These are phyloP conservation scores for Wickerhamiella vanderwaltii DNA, from an alignment of 805 yeast species.

Conservation along the genomic window DNA sequence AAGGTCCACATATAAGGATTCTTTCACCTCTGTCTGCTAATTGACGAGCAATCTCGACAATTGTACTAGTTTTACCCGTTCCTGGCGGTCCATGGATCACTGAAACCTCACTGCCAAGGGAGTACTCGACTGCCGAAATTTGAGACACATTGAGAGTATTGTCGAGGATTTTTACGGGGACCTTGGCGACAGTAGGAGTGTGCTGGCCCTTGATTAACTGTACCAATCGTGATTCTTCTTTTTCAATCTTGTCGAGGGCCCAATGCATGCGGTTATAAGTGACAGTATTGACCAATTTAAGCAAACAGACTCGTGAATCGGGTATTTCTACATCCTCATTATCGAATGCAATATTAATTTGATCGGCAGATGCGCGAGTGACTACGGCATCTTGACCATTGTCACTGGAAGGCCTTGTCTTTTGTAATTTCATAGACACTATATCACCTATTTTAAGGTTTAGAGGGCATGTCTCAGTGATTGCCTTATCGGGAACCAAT, in stretches of 20 bases:
- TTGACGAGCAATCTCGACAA: conserved; percentile 72
- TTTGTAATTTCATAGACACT: conserved; percentile 22
- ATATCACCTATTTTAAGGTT: conserved; percentile 47
- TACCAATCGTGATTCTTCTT: neutral
- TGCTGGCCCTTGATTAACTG: neutral
- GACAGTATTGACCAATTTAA: conserved; percentile 37
- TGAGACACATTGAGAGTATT: conserved; percentile 54
- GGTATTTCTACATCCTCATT: conserved; percentile 42
- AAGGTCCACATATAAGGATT: conserved; percentile 84
- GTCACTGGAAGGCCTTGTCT: conserved; percentile 17
- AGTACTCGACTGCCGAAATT: conserved; percentile 53
- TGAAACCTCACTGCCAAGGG: conserved; percentile 39
- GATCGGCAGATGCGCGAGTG: conserved; percentile 36
- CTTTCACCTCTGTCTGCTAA: conserved; percentile 41
- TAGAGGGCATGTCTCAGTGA: conserved; percentile 24
- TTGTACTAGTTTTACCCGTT: conserved; percentile 73
- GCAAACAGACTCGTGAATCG: conserved; percentile 48
- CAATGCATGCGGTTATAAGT: conserved; percentile 52
- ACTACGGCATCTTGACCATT: conserved; percentile 51
- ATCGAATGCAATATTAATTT: conserved; percentile 48
- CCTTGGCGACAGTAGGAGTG: conserved; percentile 8
- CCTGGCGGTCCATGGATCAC: conserved; percentile 77
- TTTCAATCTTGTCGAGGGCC: conserved; percentile 38
- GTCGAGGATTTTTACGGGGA: conserved; percentile 31
- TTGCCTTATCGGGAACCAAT: conserved; percentile 42